Evolutionary conservation across 192 early-diverging fungal species (phyloP).

Genomic region (Pilaira anomala): DNA sequence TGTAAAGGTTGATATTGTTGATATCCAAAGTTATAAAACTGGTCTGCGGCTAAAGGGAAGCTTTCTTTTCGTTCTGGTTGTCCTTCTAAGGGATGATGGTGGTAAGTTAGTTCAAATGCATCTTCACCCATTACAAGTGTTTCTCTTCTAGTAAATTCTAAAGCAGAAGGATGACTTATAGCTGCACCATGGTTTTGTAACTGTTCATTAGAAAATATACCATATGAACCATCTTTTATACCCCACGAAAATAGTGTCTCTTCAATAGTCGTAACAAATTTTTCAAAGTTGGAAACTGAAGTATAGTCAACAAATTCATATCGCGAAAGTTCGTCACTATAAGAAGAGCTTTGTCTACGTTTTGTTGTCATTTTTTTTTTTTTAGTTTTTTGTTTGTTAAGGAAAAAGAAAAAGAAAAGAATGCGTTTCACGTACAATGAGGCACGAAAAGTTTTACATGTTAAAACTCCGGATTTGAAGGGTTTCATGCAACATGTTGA

Average conservation of each 20-base stretch:
- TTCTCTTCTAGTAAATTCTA: conserved; percentile 29
- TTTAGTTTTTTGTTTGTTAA: too few species aligned
- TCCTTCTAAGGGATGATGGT: conserved; percentile 27
- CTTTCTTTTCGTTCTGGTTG: background rate
- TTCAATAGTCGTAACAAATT: conserved; percentile 61
- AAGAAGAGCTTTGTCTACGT: conserved; percentile 20
- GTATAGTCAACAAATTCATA: conserved; percentile 78
- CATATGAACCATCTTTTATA: conserved; percentile 49
- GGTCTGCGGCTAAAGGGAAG: background rate
- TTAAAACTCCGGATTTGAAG: too few species aligned
- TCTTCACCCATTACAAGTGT: conserved; percentile 35
- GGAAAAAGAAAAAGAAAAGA: too few species aligned
- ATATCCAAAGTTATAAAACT: background rate
- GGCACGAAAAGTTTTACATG: too few species aligned
- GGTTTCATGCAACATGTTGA: too few species aligned
- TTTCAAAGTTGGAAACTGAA: conserved; percentile 65
- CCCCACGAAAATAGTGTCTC: conserved; percentile 54
- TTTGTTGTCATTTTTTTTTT: background rate
- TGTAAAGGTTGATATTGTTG: conserved; percentile 52
- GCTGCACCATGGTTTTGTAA: background rate
- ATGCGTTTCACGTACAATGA: too few species aligned
- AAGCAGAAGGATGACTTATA: background rate
- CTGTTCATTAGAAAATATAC: conserved; percentile 20
- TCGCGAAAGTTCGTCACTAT: conserved; percentile 45
- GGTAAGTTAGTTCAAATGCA: conserved; percentile 39